Evolutionary conservation across 176 grass and related monocot genomes (phyloP), one percentile per base, ranked within the genome.

Genomic region (Pontederia crassipes): DNA sequence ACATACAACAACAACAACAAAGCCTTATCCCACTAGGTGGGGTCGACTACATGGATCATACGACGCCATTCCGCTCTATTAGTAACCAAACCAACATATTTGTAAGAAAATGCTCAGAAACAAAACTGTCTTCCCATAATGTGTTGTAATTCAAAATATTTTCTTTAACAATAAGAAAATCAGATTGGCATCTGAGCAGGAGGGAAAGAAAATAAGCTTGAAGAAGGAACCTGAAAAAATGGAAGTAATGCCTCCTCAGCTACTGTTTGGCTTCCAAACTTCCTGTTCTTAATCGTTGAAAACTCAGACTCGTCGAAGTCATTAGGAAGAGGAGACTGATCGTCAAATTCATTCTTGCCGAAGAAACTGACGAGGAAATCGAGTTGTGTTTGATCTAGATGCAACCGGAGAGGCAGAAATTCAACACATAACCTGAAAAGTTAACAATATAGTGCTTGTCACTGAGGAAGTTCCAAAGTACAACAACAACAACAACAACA

Each of bases 381-480:
- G 58, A 98, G 81, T 45, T 92, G 93, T 15, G 71, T 84, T 79
- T 98, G 93, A 83, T 98, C 87, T 71, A 98, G 79, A 98, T 98
- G 93, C 49, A 98, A 76, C 17, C 83, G 83, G 45, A 98, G 72
- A 59, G 93, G 93, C 64, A 90, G 71, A 81, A 98, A 73, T 75
- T 98, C 84, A 11, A 98, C 77, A 74, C 62, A 62, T 51, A 92
- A 78, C 73, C 93, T 98, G 79, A 60, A 80, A 72, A 80, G 45
- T 2, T 16, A 20, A 48, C 48, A 65, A 18, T 27, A 49, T n/a
- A 50, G 14, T 20, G 32, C 2, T 40, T 40, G 32, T 4, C 32
- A 40, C 32, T 40, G 6, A 40, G 32, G 32, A 40, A 40, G 32
- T 40, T 40, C 1, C 29, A 35, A 35, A 35, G 4, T 35, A 35